These are phyloP conservation scores for Coemansia sp. DNA, from an alignment of 192 early-diverging fungal species.

Conservation along the genomic window DNA sequence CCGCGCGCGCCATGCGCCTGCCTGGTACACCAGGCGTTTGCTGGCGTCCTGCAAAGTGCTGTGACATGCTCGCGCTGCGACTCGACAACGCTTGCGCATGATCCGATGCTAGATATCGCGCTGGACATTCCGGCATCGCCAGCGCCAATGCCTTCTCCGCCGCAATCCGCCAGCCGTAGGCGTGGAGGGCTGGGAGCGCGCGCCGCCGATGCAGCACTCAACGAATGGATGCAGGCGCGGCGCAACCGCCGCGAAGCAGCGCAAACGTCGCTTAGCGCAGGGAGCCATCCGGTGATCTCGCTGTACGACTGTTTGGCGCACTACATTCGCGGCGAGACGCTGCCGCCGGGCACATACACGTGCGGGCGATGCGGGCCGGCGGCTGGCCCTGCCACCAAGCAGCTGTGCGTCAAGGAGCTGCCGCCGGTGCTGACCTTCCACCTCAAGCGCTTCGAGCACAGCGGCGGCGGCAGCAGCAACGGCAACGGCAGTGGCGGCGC, in stretches of 20 bases:
- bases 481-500: slow-evolving; percentile 23
- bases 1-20: slow-evolving; percentile 67
- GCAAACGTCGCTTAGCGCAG: slow-evolving; percentile 24
- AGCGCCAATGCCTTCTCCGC: neutral
- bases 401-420: slow-evolving; percentile 80
- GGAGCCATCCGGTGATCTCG: slow-evolving; percentile 29
- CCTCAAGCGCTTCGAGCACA: slow-evolving; percentile 92
- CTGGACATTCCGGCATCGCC: slow-evolving; percentile 66
- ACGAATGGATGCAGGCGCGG: slow-evolving; percentile 23
- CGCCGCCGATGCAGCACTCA: slow-evolving; percentile 25
- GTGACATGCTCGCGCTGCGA: slow-evolving; percentile 84
- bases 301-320: slow-evolving; percentile 58
- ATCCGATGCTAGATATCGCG: slow-evolving; percentile 91
- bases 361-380: slow-evolving; percentile 70
- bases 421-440: slow-evolving; percentile 92
- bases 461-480: slow-evolving; percentile 1
- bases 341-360: slow-evolving; percentile 68
- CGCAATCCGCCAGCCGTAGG: neutral
- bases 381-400: slow-evolving; percentile 78
- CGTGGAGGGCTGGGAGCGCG: slow-evolving; percentile 11
- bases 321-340: slow-evolving; percentile 81
- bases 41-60: slow-evolving; percentile 86
- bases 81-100: slow-evolving; percentile 76
- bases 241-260: slow-evolving; percentile 6
- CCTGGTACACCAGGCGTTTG: slow-evolving; percentile 88